Conservation (phyloP, 495 filamentous ascomycete genomes). For the Talaromyces stipitatus region DNA sequence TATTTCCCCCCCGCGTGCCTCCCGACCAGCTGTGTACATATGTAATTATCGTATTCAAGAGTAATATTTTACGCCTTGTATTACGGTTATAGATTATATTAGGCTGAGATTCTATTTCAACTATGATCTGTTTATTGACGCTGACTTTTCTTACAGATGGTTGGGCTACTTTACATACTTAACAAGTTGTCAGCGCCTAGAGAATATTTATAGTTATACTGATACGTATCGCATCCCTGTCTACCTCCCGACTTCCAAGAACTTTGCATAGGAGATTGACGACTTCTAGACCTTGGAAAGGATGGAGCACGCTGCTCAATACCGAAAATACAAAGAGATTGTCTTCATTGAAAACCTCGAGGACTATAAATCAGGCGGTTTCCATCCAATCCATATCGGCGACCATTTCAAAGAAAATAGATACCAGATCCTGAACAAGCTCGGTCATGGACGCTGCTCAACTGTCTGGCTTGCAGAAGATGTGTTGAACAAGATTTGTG, state of each 20-base stretch:
- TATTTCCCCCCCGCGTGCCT: neutral
- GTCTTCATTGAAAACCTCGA: conserved; percentile 17
- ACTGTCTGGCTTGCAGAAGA: conserved; percentile 17
- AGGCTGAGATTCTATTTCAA: neutral
- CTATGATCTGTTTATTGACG: neutral
- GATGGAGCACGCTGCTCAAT: neutral
- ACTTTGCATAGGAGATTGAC: too few species aligned
- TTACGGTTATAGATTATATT: neutral
- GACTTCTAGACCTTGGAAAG: too few species aligned
- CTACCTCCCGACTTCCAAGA: too few species aligned
- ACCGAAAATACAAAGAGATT: neutral
- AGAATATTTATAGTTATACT: too few species aligned
- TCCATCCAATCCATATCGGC: conserved; percentile 31
- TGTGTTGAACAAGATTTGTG: neutral
- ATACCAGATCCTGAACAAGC: conserved; percentile 24
- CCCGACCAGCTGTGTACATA: neutral
- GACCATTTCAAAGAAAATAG: conserved; percentile 20
- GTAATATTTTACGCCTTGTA: neutral
- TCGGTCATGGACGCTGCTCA: conserved; percentile 34
- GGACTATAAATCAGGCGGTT: conserved; percentile 32
- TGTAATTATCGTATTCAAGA: neutral
- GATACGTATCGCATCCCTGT: too few species aligned
- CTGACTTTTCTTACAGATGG: neutral
- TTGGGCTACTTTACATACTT: neutral
- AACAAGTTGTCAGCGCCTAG: too few species aligned